A percentile compares a stretch with the other conserved stretches of the same genome.
phyloP scores from a whole-genome alignment of 768 basidiomycete genomes.

The Amanita phalloides region DNA sequence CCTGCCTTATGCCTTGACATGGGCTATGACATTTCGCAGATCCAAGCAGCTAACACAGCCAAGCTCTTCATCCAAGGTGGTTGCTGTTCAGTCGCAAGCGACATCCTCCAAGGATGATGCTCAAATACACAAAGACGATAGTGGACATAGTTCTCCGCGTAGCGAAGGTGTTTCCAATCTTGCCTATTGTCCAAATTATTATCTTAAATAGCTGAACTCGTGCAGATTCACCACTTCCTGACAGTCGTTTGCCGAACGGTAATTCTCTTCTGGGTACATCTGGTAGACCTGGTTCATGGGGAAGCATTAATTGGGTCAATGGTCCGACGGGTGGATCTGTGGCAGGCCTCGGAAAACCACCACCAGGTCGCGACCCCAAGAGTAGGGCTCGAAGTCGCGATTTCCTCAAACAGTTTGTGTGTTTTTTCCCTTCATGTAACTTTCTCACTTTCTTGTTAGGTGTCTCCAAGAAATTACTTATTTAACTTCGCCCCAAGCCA shows the following conservation, averaged over 20 bases:
- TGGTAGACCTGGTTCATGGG: conserved; percentile 49
- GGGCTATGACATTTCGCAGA: conserved; percentile 38
- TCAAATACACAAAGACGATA: conserved; percentile 67
- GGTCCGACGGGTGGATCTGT: conserved; percentile 31
- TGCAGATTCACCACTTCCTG: conserved; percentile 66
- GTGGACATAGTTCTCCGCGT: conserved; percentile 73
- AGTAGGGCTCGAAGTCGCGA: conserved; percentile 90
- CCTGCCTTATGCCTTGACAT: conserved; percentile 6
- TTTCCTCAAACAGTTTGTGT: conserved; percentile 87
- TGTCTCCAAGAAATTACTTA: conserved; percentile 98
- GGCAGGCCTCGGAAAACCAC: conserved; percentile 55
- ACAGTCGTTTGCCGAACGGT: conserved; percentile 57
- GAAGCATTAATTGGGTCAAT: conserved; percentile 36
- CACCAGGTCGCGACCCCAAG: conserved; percentile 86
- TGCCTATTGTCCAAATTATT: conserved; percentile 1
- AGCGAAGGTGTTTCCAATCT: conserved; percentile 54
- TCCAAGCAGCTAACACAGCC: conserved; percentile 72
- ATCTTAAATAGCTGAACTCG: conserved; percentile 6
- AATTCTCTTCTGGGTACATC: conserved; percentile 29
- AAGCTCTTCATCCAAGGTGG: conserved; percentile 57
- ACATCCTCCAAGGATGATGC: conserved; percentile 58
- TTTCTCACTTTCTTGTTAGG: conserved; percentile 24
- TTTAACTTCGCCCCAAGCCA: conserved; percentile 90
- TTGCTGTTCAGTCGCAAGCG: conserved; percentile 44
- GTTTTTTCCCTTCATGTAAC: neutral